These are phyloP conservation scores for Begonia masoniana DNA, from an alignment of 306 rosid genomes.

Conservation along the genomic window DNA sequence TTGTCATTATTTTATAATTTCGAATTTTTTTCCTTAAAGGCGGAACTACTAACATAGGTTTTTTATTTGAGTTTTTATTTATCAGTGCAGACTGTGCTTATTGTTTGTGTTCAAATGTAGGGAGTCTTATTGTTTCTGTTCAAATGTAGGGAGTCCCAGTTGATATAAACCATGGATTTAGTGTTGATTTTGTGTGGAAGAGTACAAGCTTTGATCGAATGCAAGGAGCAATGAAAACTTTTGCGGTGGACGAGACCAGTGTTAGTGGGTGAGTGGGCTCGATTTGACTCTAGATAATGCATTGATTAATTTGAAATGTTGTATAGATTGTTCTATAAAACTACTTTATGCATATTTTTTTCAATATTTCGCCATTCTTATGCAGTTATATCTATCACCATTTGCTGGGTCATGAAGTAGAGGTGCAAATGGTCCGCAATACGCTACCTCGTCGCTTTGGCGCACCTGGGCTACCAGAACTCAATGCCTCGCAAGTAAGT, in stretches of 20 bases:
- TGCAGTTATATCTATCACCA: conserved; percentile 96
- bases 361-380: not conserved
- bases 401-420: conserved; percentile 95
- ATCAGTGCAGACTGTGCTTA: conserved; percentile 9
- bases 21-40: too few species aligned
- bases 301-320: not conserved
- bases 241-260: conserved; percentile 99
- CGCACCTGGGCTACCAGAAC: conserved; percentile 98
- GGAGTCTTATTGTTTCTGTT: conserved; percentile 28
- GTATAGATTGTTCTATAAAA: too few species aligned
- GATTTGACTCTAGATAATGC: not conserved
- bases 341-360: not conserved
- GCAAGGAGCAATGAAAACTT: conserved; percentile 99
- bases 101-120: conserved; percentile 20
- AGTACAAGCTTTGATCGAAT: conserved; percentile 98
- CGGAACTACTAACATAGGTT: too few species aligned
- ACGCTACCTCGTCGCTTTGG: conserved; percentile 97
- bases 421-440: conserved; percentile 98
- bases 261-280: conserved; percentile 65
- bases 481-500: conserved; percentile 91
- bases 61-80: not conserved
- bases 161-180: conserved; percentile 90
- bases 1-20: too few species aligned
- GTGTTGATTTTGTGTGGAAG: conserved; percentile 99
- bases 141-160: conserved; percentile 83